Percentiles rank a stretch among this genome's conserved stretches.
Evolutionary conservation across 208 protist species (phyloP).

Genomic region (Trypanosomatidae sp.): DNA sequence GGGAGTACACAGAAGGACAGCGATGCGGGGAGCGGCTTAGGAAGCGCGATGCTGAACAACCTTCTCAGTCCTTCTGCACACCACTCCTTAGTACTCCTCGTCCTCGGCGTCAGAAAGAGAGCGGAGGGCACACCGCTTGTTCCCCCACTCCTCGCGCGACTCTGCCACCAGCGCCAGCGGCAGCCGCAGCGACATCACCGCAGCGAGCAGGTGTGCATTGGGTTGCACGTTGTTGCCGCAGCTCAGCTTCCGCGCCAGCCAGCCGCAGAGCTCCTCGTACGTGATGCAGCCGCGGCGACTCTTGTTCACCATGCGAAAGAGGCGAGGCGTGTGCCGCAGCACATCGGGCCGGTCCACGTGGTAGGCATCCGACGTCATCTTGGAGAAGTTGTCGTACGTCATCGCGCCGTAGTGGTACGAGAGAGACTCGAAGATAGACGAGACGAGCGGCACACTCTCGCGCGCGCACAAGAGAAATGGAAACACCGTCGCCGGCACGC

Average conservation of each 20-base stretch:
- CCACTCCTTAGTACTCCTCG: constrained; percentile 49
- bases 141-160: constrained; percentile 52
- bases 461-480: constrained; percentile 77
- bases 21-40: no score
- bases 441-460: constrained; percentile 72
- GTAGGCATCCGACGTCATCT: constrained; percentile 66
- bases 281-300: constrained; percentile 71
- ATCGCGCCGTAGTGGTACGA: constrained; percentile 58
- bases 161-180: constrained; percentile 65
- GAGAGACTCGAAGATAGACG: constrained; percentile 53
- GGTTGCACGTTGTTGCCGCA: constrained; percentile 61
- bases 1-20: no score
- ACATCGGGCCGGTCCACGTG: constrained; percentile 58
- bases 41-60: no score
- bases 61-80: no score
- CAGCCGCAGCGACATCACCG: constrained; percentile 75
- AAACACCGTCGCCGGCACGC: constrained; percentile 83
- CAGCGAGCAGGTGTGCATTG: constrained; percentile 67
- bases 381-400: constrained; percentile 61
- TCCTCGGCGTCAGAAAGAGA: constrained; percentile 65
- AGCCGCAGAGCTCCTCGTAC: constrained; percentile 86
- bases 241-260: constrained; percentile 83
- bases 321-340: constrained; percentile 66
- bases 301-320: constrained; percentile 83
- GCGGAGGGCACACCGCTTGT: constrained; percentile 40